Evolutionary conservation across 345 rosid genomes (phyloP).

Genomic region (Citrus unshiu): DNA sequence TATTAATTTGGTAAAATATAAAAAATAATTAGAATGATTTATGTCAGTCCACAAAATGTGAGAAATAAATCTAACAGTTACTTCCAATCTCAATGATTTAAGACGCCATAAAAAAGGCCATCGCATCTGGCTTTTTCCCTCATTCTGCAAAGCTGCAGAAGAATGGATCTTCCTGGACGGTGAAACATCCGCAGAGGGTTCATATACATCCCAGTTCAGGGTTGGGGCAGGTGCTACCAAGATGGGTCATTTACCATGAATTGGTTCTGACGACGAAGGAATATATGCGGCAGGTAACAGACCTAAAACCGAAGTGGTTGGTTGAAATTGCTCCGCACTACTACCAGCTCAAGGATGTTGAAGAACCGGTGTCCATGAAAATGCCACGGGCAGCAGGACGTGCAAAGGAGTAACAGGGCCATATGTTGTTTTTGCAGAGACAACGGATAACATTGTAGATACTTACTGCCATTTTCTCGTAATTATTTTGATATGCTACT

Average conservation of each 20-base stretch:
- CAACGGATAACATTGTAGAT: no score
- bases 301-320: constrained; percentile 97
- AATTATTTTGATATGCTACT: no score
- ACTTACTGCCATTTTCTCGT: background rate
- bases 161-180: constrained; percentile 82
- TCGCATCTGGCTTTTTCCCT: constrained; percentile 89
- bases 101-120: constrained; percentile 72
- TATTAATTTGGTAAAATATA: no score
- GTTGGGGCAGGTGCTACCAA: constrained; percentile 80
- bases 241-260: constrained; percentile 94
- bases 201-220: constrained; percentile 95
- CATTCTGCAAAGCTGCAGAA: constrained; percentile 87
- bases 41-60: no score
- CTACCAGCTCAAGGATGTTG: constrained; percentile 95
- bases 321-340: constrained; percentile 94
- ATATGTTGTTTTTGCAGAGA: background rate
- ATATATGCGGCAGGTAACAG: constrained; percentile 94
- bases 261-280: constrained; percentile 91
- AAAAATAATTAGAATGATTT: no score
- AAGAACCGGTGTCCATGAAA: constrained; percentile 45
- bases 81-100: constrained; percentile 57
- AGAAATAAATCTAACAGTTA: background rate
- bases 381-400: constrained; percentile 66
- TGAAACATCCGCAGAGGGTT: constrained; percentile 91
- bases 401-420: constrained; percentile 9